A percentile compares a stretch with the other conserved stretches of the same genome.
Conservation (phyloP, 1,284 basidiomycete species). For the Ganoderma boninense region DNA sequence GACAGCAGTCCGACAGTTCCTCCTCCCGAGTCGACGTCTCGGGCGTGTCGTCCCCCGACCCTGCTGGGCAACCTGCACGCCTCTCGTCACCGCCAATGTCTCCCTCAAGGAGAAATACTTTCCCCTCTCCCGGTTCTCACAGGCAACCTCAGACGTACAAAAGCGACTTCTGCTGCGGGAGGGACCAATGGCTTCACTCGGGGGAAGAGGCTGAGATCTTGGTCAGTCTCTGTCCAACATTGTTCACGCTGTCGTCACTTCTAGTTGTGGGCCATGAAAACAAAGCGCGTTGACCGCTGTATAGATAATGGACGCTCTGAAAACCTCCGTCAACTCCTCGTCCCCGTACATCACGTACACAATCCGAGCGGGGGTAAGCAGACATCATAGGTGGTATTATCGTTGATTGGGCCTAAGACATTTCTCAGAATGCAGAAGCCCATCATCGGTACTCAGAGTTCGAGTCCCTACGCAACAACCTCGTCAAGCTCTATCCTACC, state of each 20-base stretch:
- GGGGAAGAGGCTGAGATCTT: constrained; percentile 82
- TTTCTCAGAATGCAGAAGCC: constrained; percentile 77
- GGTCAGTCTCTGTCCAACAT: constrained; percentile 52
- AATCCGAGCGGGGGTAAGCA: constrained; percentile 87
- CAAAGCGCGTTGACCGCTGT: neutral
- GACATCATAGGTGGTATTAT: neutral
- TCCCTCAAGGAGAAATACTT: constrained; percentile 55
- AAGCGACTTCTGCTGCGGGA: constrained; percentile 77
- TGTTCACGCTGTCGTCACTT: neutral
- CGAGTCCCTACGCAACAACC: constrained; percentile 87
- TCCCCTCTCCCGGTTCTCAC: constrained; percentile 63
- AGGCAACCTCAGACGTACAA: constrained; percentile 63
- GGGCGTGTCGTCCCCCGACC: constrained; percentile 67
- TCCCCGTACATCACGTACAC: constrained; percentile 96
- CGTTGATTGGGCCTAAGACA: neutral
- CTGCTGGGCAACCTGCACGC: constrained; percentile 44
- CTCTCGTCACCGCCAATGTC: constrained; percentile 42
- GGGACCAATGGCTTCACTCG: constrained; percentile 79
- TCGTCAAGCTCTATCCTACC: constrained; percentile 93
- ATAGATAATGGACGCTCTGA: constrained; percentile 94
- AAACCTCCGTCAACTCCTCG: constrained; percentile 88
- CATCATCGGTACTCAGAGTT: constrained; percentile 97
- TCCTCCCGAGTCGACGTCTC: constrained; percentile 71
- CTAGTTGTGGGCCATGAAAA: neutral
- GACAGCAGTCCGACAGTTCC: constrained; percentile 68